A percentile compares a stretch with the other conserved stretches of the same genome.
These are phyloP conservation scores for Trametes versicolor DNA, from an alignment of 1,284 basidiomycete species.

Conservation along the genomic window DNA sequence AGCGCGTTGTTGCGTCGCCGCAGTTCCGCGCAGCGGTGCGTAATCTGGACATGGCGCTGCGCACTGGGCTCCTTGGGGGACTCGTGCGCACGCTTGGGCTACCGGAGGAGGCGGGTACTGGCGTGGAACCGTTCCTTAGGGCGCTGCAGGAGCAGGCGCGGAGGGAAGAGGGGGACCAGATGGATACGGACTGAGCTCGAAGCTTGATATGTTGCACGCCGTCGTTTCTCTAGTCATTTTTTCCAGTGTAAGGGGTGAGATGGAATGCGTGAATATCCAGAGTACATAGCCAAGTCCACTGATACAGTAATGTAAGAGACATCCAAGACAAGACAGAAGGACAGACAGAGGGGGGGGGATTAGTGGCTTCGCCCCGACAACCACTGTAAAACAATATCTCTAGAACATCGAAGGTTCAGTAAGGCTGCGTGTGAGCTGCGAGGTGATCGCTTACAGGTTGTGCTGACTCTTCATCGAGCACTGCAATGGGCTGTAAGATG, in stretches of 20 bases:
- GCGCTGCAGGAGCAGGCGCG: conserved; percentile 81
- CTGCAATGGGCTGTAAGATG: conserved; percentile 49
- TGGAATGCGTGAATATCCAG: conserved; percentile 9
- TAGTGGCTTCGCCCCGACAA: conserved; percentile 71
- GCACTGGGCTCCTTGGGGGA: conserved; percentile 76
- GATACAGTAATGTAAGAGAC: conserved; percentile 28
- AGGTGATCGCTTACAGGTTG: conserved; percentile 72
- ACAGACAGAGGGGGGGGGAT: conserved; percentile 9
- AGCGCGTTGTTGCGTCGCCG: conserved; percentile 62
- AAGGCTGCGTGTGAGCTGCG: too few species aligned
- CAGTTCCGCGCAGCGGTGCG: conserved; percentile 71
- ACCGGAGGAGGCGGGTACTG: conserved; percentile 80
- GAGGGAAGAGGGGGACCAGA: conserved; percentile 57
- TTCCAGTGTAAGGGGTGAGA: neutral
- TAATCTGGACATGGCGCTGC: conserved; percentile 79
- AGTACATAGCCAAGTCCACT: conserved; percentile 25
- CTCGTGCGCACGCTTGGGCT: conserved; percentile 79
- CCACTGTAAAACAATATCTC: conserved; percentile 82
- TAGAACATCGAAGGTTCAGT: conserved; percentile 37
- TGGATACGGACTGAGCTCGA: conserved; percentile 66
- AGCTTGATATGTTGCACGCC: conserved; percentile 6
- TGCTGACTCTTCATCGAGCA: conserved; percentile 96
- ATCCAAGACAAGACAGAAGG: conserved; percentile 17
- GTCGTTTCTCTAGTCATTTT: neutral
- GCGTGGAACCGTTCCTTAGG: conserved; percentile 75